phyloP scores from a whole-genome alignment of 208 protist genomes.

The Lotmaria passim region DNA sequence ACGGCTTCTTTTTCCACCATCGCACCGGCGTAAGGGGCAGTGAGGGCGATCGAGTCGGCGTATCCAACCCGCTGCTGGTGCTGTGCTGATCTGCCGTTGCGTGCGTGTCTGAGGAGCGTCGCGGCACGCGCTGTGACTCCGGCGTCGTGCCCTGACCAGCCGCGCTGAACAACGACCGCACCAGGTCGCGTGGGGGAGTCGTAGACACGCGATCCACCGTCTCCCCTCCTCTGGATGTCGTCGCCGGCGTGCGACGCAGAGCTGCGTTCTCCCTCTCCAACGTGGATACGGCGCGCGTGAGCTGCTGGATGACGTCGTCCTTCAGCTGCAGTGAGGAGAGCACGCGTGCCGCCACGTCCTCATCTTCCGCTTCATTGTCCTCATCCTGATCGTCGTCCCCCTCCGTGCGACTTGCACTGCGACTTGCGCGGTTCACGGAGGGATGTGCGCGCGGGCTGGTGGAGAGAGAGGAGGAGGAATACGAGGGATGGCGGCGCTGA shows the following conservation, averaged over 20 bases:
- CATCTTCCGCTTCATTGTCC: slow-evolving; percentile 13
- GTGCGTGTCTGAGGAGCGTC: not conserved
- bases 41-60: slow-evolving; percentile 16
- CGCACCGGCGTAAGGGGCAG: slow-evolving; percentile 28
- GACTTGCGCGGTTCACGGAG: too few species aligned
- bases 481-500: not conserved
- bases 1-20: slow-evolving; percentile 26
- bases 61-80: not conserved
- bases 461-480: not conserved
- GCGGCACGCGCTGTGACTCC: not conserved
- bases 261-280: slow-evolving; percentile 12
- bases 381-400: slow-evolving; percentile 10
- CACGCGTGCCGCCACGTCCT: slow-evolving; percentile 31
- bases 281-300: slow-evolving; percentile 11
- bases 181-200: not conserved
- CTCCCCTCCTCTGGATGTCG: not conserved
- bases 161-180: not conserved
- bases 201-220: not conserved
- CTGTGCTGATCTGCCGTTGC: not conserved
- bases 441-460: too few species aligned
- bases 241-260: slow-evolving; percentile 1
- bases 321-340: slow-evolving; percentile 38
- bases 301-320: slow-evolving; percentile 28
- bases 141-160: not conserved
- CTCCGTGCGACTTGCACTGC: not conserved